These are phyloP conservation scores for Pyrenopolyporus hunteri DNA, from an alignment of 495 filamentous ascomycete genomes.

Conservation along the genomic window DNA sequence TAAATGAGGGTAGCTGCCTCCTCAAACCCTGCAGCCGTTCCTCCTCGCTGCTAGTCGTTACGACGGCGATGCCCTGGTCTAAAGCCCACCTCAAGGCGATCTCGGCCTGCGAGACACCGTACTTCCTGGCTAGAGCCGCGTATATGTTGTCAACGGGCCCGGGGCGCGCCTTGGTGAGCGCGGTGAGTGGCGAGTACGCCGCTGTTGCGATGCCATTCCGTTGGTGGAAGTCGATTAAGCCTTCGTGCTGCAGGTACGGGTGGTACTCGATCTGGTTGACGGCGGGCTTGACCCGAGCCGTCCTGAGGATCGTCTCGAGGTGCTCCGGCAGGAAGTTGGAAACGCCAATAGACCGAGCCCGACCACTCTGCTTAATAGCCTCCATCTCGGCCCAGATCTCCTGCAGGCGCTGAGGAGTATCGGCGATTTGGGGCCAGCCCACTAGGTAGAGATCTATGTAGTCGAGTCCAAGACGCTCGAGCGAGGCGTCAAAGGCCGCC, in stretches of 20 bases:
- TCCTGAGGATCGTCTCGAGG: slow-evolving; percentile 70
- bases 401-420: slow-evolving; percentile 67
- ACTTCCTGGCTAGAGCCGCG: slow-evolving; percentile 70
- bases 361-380: slow-evolving; percentile 69
- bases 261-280: slow-evolving; percentile 92
- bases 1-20: slow-evolving; percentile 62
- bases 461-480: slow-evolving; percentile 74
- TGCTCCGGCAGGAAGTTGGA: slow-evolving; percentile 77
- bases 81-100: slow-evolving; percentile 78
- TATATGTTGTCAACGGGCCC: slow-evolving; percentile 73
- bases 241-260: slow-evolving; percentile 79
- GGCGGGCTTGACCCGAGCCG: slow-evolving; percentile 66
- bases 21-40: slow-evolving; percentile 66
- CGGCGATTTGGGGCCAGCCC: slow-evolving; percentile 74
- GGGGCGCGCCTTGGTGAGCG: slow-evolving; percentile 66
- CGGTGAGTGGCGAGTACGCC: slow-evolving; percentile 73
- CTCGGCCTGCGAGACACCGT: slow-evolving; percentile 73
- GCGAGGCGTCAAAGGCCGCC: slow-evolving; percentile 70
- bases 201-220: slow-evolving; percentile 70
- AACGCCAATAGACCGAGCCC: slow-evolving; percentile 80
- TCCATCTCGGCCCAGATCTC: slow-evolving; percentile 80
- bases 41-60: slow-evolving; percentile 81
- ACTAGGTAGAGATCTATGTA: slow-evolving; percentile 90
- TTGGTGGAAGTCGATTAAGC: slow-evolving; percentile 69
- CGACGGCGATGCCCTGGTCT: slow-evolving; percentile 75